These are phyloP conservation scores for Limnanthes douglasii DNA, from an alignment of 345 rosid genomes.

Conservation along the genomic window DNA sequence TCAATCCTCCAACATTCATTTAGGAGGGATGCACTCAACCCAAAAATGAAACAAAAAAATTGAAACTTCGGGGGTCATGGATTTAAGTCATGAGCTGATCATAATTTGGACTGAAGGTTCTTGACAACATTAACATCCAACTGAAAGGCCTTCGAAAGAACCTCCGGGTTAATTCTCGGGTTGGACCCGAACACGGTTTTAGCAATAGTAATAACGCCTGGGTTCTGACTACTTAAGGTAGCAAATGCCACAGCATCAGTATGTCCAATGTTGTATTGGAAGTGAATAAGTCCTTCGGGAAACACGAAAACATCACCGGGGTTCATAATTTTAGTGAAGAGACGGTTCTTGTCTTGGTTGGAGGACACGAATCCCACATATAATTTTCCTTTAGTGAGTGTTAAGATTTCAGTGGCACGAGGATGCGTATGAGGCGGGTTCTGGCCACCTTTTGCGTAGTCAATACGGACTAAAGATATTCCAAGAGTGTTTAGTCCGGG, in stretches of 20 bases:
- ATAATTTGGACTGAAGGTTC: too few species aligned
- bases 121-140: too few species aligned
- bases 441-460: too few species aligned
- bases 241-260: conserved; percentile 12
- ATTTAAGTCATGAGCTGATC: too few species aligned
- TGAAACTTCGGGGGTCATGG: too few species aligned
- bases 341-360: conserved; percentile 17
- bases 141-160: conserved; percentile 8
- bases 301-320: conserved; percentile 15
- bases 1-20: too few species aligned
- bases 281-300: conserved; percentile 18
- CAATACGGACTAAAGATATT: too few species aligned
- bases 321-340: conserved; percentile 7
- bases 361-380: conserved; percentile 24
- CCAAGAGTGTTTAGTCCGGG: too few species aligned
- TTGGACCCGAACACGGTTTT: conserved; percentile 14
- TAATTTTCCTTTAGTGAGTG: conserved; percentile 24
- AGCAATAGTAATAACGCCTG: conserved; percentile 11
- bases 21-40: too few species aligned
- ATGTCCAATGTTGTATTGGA: conserved; percentile 19
- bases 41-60: too few species aligned
- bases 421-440: too few species aligned
- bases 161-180: conserved; percentile 8
- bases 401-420: too few species aligned
- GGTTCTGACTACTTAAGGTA: conserved; percentile 12